A percentile compares a stretch with the other conserved stretches of the same genome.
Conservation (phyloP, 2,329 filamentous ascomycete genomes). For the Chaetomium globosum region DNA sequence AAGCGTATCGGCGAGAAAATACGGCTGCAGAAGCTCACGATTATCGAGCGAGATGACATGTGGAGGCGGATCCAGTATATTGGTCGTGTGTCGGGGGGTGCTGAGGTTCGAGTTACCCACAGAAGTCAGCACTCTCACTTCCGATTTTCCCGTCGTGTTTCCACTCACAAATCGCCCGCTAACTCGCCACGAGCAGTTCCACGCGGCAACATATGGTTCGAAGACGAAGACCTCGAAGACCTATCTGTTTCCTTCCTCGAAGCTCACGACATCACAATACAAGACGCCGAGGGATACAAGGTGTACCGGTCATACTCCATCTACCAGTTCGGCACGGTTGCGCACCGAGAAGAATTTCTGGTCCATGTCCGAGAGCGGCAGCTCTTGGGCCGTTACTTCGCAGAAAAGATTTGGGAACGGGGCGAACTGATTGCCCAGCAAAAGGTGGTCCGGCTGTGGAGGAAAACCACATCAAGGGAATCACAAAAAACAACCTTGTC, state of each 20-base stretch:
- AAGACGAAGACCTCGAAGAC: constrained; percentile 14
- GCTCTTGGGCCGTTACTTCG: constrained; percentile 9
- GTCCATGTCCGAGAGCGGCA: constrained; percentile 8
- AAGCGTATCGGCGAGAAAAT: constrained; percentile 14
- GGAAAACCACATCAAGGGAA: not conserved
- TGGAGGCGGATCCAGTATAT: constrained; percentile 13
- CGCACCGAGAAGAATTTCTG: constrained; percentile 1
- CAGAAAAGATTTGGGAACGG: constrained; percentile 9
- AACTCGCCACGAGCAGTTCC: not conserved
- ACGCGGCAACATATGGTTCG: constrained; percentile 14
- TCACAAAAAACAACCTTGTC: constrained; percentile 5
- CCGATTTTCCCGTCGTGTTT: not conserved
- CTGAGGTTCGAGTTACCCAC: constrained; percentile 8
- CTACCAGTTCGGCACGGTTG: constrained; percentile 8
- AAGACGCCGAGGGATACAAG: constrained; percentile 7
- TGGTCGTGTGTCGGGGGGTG: not conserved
- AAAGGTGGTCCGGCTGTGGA: constrained; percentile 15
- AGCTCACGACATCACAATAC: constrained; percentile 10
- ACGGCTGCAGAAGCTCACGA: constrained; percentile 2
- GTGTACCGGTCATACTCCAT: constrained; percentile 11
- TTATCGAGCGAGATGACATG: constrained; percentile 11
- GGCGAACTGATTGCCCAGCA: constrained; percentile 15
- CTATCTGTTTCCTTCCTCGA: constrained; percentile 7
- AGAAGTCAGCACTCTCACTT: not conserved
- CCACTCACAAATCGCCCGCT: not conserved